Conservation (phyloP, 2,329 filamentous ascomycete species). For the Calonectria ilicicola region DNA sequence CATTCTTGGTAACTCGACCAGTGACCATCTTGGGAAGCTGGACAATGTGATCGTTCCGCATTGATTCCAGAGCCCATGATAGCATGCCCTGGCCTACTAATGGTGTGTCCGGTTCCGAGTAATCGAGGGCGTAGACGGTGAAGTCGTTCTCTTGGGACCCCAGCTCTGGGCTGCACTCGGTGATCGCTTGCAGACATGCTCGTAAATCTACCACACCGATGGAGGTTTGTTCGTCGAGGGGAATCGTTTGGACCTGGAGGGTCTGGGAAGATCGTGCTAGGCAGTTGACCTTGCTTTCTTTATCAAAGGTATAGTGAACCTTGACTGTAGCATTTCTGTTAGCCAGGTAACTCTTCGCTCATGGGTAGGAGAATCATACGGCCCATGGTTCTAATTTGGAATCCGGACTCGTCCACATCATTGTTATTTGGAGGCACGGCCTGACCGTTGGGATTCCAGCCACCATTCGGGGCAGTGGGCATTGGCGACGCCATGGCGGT, state of each 20-base stretch:
- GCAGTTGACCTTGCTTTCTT: slow-evolving; percentile 88
- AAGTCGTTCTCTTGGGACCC: slow-evolving; percentile 79
- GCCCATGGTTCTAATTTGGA: slow-evolving; percentile 74
- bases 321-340: slow-evolving; percentile 74
- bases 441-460: slow-evolving; percentile 47
- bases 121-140: slow-evolving; percentile 97
- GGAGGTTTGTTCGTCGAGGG: slow-evolving; percentile 81
- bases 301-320: slow-evolving; percentile 96
- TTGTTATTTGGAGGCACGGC: slow-evolving; percentile 43
- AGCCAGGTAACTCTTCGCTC: slow-evolving; percentile 26
- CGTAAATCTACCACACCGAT: slow-evolving; percentile 91
- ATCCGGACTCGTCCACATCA: slow-evolving; percentile 58
- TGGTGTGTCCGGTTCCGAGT: slow-evolving; percentile 93
- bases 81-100: slow-evolving; percentile 96
- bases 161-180: slow-evolving; percentile 85
- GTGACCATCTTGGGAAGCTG: slow-evolving; percentile 82
- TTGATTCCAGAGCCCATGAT: slow-evolving; percentile 77
- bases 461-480: slow-evolving; percentile 46
- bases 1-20: slow-evolving; percentile 88
- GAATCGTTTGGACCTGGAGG: slow-evolving; percentile 82
- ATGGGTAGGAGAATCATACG: slow-evolving; percentile 60
- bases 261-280: slow-evolving; percentile 86
- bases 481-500: slow-evolving; percentile 55
- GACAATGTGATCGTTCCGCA: slow-evolving; percentile 53
- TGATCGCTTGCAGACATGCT: slow-evolving; percentile 86